These are phyloP conservation scores for Cladophialophora bantiana DNA, from an alignment of 2,329 filamentous ascomycete genomes.

Conservation along the genomic window DNA sequence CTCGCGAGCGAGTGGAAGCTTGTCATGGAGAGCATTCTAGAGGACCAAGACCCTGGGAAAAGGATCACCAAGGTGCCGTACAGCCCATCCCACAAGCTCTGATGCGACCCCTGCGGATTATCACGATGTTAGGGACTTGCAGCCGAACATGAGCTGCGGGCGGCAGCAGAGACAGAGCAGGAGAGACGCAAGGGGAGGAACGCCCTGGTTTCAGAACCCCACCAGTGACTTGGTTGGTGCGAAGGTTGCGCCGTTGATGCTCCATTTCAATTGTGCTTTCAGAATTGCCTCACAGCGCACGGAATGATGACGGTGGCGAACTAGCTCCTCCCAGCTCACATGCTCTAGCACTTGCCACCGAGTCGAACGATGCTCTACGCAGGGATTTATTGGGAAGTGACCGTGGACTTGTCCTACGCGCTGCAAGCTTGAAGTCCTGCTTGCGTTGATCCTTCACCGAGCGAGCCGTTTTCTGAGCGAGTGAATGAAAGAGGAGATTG, in stretches of 20 bases:
- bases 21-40: slow-evolving; percentile 35
- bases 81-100: background rate
- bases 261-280: background rate
- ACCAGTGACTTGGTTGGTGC: background rate
- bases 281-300: background rate
- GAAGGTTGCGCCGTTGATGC: background rate
- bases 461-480: background rate
- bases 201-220: background rate
- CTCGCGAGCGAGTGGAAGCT: slow-evolving; percentile 35
- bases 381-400: background rate
- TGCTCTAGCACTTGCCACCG: background rate
- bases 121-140: background rate
- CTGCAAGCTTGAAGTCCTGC: background rate
- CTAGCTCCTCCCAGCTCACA: background rate
- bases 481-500: background rate
- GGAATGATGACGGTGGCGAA: background rate
- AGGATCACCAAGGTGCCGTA: background rate
- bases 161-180: background rate
- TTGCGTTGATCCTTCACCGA: background rate
- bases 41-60: slow-evolving; percentile 5
- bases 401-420: background rate
- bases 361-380: background rate
- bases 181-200: background rate
- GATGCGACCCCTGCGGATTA: background rate
- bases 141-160: background rate